These are phyloP conservation scores for Fagopyrum homotropicum DNA, from an alignment of 148 eudicot species.

Conservation along the genomic window DNA sequence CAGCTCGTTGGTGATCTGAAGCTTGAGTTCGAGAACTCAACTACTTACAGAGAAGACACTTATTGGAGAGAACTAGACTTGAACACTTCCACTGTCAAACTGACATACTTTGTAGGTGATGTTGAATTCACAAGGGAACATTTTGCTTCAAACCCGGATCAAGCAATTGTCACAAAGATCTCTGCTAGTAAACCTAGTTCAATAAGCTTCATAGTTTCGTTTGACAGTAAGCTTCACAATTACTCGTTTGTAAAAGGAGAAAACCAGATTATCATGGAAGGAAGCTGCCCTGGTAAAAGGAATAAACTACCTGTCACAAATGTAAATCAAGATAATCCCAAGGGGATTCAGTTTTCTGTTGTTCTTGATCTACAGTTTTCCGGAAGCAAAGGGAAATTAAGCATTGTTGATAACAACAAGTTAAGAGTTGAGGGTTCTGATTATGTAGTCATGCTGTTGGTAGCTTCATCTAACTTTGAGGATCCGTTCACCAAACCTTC, in stretches of 20 bases:
- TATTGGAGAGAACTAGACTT: constrained; percentile 70
- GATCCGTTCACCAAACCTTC: constrained; percentile 65
- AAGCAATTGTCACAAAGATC: constrained; percentile 62
- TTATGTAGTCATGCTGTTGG: constrained; percentile 57
- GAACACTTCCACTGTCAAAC: constrained; percentile 70
- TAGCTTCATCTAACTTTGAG: constrained; percentile 65
- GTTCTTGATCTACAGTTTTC: constrained; percentile 55
- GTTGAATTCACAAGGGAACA: constrained; percentile 59
- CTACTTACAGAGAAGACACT: constrained; percentile 19
- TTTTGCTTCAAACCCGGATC: constrained; percentile 75
- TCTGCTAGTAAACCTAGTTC: constrained; percentile 54
- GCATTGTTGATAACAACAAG: constrained; percentile 37
- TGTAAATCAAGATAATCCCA: constrained; percentile 26
- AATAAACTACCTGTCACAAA: constrained; percentile 18
- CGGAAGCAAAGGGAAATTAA: constrained; percentile 29
- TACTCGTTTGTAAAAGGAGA: constrained; percentile 37
- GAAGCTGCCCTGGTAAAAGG: constrained; percentile 56
- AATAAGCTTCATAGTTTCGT: constrained; percentile 52
- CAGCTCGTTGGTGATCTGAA: constrained; percentile 77
- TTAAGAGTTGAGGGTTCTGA: constrained; percentile 59
- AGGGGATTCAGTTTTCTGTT: constrained; percentile 58
- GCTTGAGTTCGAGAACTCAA: constrained; percentile 56
- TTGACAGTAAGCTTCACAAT: constrained; percentile 60
- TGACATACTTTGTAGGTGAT: constrained; percentile 51
- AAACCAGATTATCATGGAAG: constrained; percentile 72